Evolutionary conservation across 495 filamentous ascomycete genomes (phyloP).

Genomic region (Neohortaea acidophila): DNA sequence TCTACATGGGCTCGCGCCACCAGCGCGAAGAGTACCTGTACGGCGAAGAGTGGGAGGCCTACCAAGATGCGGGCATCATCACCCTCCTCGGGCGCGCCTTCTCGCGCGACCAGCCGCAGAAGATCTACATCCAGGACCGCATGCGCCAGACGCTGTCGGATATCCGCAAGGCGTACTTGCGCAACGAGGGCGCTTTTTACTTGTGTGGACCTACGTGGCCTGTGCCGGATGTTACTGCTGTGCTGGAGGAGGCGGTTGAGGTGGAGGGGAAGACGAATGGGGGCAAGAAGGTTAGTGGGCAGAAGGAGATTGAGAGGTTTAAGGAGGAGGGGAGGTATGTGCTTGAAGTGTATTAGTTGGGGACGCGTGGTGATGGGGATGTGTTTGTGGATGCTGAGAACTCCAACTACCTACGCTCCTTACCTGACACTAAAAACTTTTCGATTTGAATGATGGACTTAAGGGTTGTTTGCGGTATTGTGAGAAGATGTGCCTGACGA

Average conservation of each 20-base stretch:
- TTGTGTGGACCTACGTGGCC: constrained; percentile 97
- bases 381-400: too few relatives aligned
- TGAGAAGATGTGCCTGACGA: too few relatives aligned
- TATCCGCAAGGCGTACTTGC: constrained; percentile 76
- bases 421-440: too few relatives aligned
- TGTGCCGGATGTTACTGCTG: constrained; percentile 91
- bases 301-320: constrained; percentile 85
- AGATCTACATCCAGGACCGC: constrained; percentile 98
- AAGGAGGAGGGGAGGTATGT: constrained; percentile 94
- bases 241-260: constrained; percentile 82
- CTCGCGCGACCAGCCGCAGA: constrained; percentile 89
- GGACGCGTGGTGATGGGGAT: too few relatives aligned
- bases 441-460: too few relatives aligned
- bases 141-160: constrained; percentile 82
- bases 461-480: too few relatives aligned
- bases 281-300: constrained; percentile 63
- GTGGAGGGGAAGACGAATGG: constrained; percentile 48
- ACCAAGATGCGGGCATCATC: constrained; percentile 86
- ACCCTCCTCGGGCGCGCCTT: constrained; percentile 89
- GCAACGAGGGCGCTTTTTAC: constrained; percentile 83
- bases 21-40: constrained; percentile 98
- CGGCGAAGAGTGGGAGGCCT: constrained; percentile 98
- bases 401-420: too few relatives aligned
- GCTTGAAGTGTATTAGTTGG: constrained; percentile 89
- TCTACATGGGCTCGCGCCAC: constrained; percentile 95